Conservation (phyloP, 192 early-diverging fungal species). For the Coemansia furcata region DNA sequence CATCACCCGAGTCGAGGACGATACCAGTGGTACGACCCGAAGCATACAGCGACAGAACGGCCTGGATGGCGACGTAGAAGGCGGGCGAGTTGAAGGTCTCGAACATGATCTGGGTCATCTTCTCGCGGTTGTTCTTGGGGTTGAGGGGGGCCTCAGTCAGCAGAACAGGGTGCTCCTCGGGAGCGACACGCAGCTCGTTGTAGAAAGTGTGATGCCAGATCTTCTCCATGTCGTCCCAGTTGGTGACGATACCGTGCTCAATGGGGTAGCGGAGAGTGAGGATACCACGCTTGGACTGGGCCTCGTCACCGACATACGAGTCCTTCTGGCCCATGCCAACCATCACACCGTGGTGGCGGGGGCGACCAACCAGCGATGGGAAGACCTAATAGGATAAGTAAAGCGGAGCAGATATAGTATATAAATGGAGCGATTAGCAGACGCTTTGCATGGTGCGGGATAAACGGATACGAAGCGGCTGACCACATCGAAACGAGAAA, state of each 20-base stretch:
- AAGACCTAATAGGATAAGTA: conserved; percentile 53
- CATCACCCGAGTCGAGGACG: conserved; percentile 97
- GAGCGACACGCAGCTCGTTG: conserved; percentile 96
- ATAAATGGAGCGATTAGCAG: not conserved
- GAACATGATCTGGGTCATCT: conserved; percentile 99
- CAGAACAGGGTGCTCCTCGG: conserved; percentile 97
- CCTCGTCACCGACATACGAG: conserved; percentile 89
- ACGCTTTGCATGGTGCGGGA: not conserved
- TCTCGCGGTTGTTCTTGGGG: conserved; percentile 98
- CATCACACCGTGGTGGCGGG: conserved; percentile 86
- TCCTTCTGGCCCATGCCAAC: conserved; percentile 92
- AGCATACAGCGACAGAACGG: conserved; percentile 94
- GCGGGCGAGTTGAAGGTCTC: conserved; percentile 97
- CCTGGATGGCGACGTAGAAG: conserved; percentile 97
- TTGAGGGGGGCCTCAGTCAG: conserved; percentile 97
- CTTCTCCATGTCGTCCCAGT: conserved; percentile 95
- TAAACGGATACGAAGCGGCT: not conserved
- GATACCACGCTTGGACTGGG: conserved; percentile 87
- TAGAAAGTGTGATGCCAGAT: conserved; percentile 98
- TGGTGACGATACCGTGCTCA: conserved; percentile 90
- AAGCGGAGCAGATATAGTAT: conserved; percentile 8
- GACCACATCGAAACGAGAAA: not conserved
- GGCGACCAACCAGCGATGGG: conserved; percentile 83
- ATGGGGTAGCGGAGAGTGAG: conserved; percentile 85
- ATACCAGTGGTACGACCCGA: conserved; percentile 98